These are phyloP conservation scores for Gynostemma pentaphyllum DNA, from an alignment of 306 rosid genomes.

Conservation along the genomic window DNA sequence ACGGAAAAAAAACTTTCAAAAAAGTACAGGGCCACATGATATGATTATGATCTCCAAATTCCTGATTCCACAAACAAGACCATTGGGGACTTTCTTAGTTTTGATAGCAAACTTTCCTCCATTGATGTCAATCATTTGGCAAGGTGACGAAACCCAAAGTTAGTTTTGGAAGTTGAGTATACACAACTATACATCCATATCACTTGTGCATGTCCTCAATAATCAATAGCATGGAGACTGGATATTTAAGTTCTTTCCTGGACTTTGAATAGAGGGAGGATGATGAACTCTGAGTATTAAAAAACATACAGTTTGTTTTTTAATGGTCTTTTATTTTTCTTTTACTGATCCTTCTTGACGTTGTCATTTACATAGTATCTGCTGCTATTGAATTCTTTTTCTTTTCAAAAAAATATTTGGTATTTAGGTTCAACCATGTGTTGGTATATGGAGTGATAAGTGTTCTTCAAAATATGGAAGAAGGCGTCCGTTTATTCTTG, in stretches of 20 bases:
- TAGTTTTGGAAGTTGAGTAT: no score
- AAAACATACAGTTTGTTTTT: background rate
- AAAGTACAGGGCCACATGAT: no score
- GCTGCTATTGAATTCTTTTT: background rate
- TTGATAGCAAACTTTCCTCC: no score
- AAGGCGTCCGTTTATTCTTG: constrained; percentile 92
- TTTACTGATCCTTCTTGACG: background rate
- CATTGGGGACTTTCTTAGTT: no score
- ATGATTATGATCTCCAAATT: no score
- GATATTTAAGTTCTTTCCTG: background rate
- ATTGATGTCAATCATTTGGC: no score
- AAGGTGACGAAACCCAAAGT: no score
- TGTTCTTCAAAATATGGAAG: constrained; percentile 86
- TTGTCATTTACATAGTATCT: background rate
- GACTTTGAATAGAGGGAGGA: background rate
- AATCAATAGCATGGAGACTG: background rate
- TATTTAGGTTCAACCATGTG: constrained; percentile 69
- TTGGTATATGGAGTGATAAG: constrained; percentile 95
- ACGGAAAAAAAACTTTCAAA: no score
- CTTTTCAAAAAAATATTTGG: no score
- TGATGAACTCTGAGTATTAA: background rate
- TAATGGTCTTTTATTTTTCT: background rate
- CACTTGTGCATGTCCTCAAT: background rate
- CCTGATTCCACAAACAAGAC: no score
- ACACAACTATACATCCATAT: no score